phyloP scores from a whole-genome alignment of 208 protist genomes.

The Crithidia brevicula region DNA sequence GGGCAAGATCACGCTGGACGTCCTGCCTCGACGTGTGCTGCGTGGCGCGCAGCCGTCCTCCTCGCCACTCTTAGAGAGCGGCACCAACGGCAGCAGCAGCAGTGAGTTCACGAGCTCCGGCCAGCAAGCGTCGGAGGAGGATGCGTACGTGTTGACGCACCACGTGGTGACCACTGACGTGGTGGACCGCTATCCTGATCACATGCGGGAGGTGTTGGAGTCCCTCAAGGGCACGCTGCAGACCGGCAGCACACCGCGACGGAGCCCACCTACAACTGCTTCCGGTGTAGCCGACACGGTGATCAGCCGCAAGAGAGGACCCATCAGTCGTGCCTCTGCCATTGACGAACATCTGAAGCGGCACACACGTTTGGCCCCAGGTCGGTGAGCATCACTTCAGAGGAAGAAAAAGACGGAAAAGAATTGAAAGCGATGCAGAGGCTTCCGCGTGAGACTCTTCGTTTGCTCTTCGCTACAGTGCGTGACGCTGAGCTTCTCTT shows the following conservation, averaged over 20 bases:
- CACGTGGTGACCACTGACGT: conserved; percentile 80
- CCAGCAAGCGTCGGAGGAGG: too few species aligned
- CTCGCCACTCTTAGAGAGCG: conserved; percentile 22
- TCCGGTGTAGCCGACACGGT: conserved; percentile 41
- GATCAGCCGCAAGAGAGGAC: conserved; percentile 84
- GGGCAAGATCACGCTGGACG: conserved; percentile 83
- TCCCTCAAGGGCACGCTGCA: conserved; percentile 44
- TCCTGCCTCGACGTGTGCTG: conserved; percentile 67
- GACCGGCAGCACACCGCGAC: conserved; percentile 2
- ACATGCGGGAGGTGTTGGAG: conserved; percentile 81
- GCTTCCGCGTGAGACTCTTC: too few species aligned
- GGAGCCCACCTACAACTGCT: background rate
- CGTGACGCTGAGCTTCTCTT: too few species aligned
- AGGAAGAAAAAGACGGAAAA: background rate
- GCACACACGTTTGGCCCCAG: conserved; percentile 54
- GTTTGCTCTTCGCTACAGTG: too few species aligned
- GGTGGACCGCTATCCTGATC: conserved; percentile 73
- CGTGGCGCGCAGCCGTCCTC: conserved; percentile 12
- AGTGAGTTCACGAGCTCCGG: background rate
- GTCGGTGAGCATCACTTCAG: conserved; percentile 28
- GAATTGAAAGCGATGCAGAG: too few species aligned
- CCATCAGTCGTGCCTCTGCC: conserved; percentile 68
- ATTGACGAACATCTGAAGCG: conserved; percentile 56
- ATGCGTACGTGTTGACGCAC: conserved; percentile 62
- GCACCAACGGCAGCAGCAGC: background rate